Base-by-base conservation (phyloP, 139 green algal species). In the Bryopsis sp. region DNA sequence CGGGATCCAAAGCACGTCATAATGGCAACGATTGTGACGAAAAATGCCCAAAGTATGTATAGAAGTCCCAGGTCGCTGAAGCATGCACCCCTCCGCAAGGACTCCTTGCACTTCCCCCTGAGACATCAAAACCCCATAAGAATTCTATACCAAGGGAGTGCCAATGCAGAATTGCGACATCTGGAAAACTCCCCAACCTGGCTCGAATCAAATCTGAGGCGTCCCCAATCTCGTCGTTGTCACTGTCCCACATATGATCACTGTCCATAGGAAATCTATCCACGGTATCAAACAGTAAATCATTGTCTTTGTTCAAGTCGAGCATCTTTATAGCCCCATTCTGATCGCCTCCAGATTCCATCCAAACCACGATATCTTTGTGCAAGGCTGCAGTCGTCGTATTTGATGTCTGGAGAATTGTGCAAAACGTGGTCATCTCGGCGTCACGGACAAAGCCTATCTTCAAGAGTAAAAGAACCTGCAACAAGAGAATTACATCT, bases 251-350 rank as follows among this genome's bases (percentile, higher is more conserved):
- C 5, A 37, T 37, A 43, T 48, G 39, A 7, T 67, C 32, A 24
- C 46, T 8, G 5, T 72, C 46, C 19, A 72, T 39, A 36, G 66
- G 66, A 43, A 72, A 72, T 26, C 66, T 29, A 57, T 72, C 66
- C 6, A 60, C 28, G 4, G 46, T 35, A 43, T 72, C 66, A 8
- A 69, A 46, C 4, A 72, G 47, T 36, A 39, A 15, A 50, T 72
- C 66, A 43, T 72, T 72, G 66, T 72, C 66, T 33, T 72, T 72
- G 66, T 72, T 72, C 29, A 72, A 36, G 22, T 72, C 66, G 39
- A 72, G 37, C 19, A 72, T 39, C 24, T 37, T 37, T 36, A 72
- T 2, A 72, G 46, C 5, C 36, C 8, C 3, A 34, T 7, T 29
- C 5, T 4, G 26, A 71, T 63, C 31, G 24, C n/a, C 24, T 15